Conservation (phyloP, 768 basidiomycete genomes). For the Mycena epipterygia region DNA sequence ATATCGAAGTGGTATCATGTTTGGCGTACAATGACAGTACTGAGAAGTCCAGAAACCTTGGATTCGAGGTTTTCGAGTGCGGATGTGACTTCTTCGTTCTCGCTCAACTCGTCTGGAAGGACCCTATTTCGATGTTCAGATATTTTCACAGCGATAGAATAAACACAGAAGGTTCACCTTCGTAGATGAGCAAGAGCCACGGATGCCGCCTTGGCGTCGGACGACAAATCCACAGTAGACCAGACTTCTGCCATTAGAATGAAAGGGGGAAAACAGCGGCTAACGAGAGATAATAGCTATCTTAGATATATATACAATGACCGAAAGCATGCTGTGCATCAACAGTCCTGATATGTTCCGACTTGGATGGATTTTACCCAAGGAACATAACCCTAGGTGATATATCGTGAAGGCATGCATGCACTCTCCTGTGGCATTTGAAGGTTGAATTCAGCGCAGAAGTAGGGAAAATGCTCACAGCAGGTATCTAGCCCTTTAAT, state of each 20-base stretch:
- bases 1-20: background rate
- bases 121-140: background rate
- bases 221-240: constrained; percentile 1
- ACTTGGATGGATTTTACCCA: too few species aligned
- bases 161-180: background rate
- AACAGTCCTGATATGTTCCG: too few species aligned
- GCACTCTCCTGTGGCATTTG: too few species aligned
- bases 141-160: background rate
- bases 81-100: background rate
- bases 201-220: background rate
- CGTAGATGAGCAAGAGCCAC: constrained; percentile 1
- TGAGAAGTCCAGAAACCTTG: background rate
- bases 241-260: constrained; percentile 5
- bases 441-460: too few species aligned
- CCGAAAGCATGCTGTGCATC: too few species aligned
- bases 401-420: too few species aligned
- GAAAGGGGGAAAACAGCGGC: background rate
- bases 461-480: too few species aligned
- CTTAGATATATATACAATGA: constrained; percentile 1
- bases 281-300: background rate
- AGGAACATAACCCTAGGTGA: too few species aligned
- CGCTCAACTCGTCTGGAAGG: background rate
- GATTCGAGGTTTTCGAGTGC: constrained; percentile 4
- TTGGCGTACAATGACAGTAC: background rate
- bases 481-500: too few species aligned